Evolutionary conservation across 2,329 filamentous ascomycete species (phyloP).

Genomic region (Pseudogymnoascus sp.): DNA sequence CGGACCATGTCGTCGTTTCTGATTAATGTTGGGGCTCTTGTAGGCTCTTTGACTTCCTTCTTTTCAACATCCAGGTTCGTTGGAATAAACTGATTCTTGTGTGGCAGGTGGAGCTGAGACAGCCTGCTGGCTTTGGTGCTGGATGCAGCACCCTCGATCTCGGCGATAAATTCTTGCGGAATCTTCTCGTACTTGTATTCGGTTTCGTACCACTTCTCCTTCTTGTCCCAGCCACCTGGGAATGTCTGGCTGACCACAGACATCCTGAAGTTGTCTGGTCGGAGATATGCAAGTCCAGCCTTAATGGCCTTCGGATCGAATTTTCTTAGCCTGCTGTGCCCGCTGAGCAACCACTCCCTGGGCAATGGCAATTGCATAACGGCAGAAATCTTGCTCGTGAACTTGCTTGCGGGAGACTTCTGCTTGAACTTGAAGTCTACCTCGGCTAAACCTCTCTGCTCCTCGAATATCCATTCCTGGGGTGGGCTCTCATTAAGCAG

Average conservation of each 20-base stretch:
- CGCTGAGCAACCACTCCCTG: slow-evolving; percentile 81
- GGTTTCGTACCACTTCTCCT: slow-evolving; percentile 96
- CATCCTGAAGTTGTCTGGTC: slow-evolving; percentile 84
- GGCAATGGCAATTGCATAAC: slow-evolving; percentile 89
- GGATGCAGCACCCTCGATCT: slow-evolving; percentile 58
- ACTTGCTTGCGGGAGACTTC: slow-evolving; percentile 82
- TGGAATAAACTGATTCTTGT: slow-evolving; percentile 93
- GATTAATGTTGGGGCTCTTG: slow-evolving; percentile 70
- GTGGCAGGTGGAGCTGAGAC: slow-evolving; percentile 72
- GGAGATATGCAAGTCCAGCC: slow-evolving; percentile 64
- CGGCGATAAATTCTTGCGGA: slow-evolving; percentile 63
- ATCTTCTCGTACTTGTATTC: slow-evolving; percentile 83
- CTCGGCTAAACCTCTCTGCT: slow-evolving; percentile 83
- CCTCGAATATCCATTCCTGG: slow-evolving; percentile 88
- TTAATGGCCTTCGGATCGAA: slow-evolving; percentile 75
- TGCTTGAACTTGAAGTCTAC: slow-evolving; percentile 94
- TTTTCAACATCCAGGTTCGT: slow-evolving; percentile 90
- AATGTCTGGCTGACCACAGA: slow-evolving; percentile 75
- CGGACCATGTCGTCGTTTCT: slow-evolving; percentile 74
- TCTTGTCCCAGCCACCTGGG: slow-evolving; percentile 77
- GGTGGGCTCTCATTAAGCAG: slow-evolving; percentile 74
- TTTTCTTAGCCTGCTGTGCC: slow-evolving; percentile 64
- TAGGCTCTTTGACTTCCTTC: slow-evolving; percentile 73
- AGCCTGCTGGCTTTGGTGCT: slow-evolving; percentile 53
- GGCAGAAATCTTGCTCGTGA: slow-evolving; percentile 76